These are phyloP conservation scores for Pistacia vera DNA, from an alignment of 345 rosid species.

Conservation along the genomic window DNA sequence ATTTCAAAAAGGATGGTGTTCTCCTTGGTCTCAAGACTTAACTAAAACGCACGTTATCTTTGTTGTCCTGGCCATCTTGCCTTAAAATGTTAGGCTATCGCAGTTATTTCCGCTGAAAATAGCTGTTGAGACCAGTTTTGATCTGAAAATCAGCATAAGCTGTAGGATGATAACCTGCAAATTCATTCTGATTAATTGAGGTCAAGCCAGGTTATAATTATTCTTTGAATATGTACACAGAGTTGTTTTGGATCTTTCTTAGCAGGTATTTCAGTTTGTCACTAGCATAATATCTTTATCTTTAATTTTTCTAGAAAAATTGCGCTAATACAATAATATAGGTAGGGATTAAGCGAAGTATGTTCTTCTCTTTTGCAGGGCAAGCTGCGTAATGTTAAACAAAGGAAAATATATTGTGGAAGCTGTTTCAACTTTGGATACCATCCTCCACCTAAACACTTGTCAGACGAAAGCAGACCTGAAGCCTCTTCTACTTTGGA, in stretches of 20 bases:
- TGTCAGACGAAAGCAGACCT: conserved; percentile 29
- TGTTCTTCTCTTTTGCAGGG: conserved; percentile 31
- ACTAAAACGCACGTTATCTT: neutral
- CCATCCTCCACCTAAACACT: conserved; percentile 43
- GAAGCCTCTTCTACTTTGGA: conserved; percentile 33
- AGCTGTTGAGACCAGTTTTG: neutral
- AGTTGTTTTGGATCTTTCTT: neutral
- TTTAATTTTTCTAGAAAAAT: neutral
- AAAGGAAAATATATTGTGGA: conserved; percentile 58
- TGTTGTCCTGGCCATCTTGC: neutral
- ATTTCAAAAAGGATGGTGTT: neutral
- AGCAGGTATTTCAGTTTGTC: too few relatives aligned
- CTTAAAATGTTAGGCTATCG: neutral
- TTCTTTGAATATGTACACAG: neutral
- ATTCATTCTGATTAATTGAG: neutral
- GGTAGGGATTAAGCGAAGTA: conserved; percentile 1
- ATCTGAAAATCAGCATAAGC: neutral
- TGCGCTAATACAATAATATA: neutral
- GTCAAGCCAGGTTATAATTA: neutral
- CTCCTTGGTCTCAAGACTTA: neutral
- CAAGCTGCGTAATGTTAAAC: conserved; percentile 69
- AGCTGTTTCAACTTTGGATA: conserved; percentile 59
- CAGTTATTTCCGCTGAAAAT: too few relatives aligned
- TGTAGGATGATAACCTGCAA: neutral
- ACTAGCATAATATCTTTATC: neutral